These are phyloP conservation scores for Lecanicillium sp. DNA, from an alignment of 2,329 filamentous ascomycete genomes.

Conservation along the genomic window DNA sequence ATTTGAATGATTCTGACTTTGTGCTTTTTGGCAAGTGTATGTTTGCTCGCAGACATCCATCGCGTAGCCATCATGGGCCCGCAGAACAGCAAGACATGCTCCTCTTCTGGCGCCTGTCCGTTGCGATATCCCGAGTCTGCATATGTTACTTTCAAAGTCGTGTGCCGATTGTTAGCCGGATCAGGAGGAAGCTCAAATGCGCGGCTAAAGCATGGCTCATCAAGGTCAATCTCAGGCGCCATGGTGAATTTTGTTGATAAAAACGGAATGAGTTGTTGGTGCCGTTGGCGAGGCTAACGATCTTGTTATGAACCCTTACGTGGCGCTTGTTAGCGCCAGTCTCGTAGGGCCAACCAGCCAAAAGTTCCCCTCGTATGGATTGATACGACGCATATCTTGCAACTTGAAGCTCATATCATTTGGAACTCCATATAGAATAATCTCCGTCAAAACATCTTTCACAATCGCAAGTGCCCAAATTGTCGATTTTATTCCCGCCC, in stretches of 20 bases:
- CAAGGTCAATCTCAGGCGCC: conserved; percentile 7
- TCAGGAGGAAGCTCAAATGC: conserved; percentile 13
- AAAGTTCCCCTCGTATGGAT: too few relatives aligned
- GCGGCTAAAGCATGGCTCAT: conserved; percentile 15
- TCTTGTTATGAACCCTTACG: too few relatives aligned
- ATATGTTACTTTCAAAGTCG: conserved; percentile 14
- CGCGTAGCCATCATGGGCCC: conserved; percentile 20
- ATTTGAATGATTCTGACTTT: conserved; percentile 22
- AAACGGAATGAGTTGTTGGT: too few relatives aligned
- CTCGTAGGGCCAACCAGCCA: too few relatives aligned
- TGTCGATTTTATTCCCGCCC: too few relatives aligned
- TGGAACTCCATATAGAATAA: too few relatives aligned
- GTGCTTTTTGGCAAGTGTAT: conserved; percentile 21
- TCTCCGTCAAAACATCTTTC: too few relatives aligned
- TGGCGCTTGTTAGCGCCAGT: too few relatives aligned
- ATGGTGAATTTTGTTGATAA: neutral
- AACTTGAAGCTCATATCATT: too few relatives aligned
- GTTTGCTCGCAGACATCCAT: conserved; percentile 21
- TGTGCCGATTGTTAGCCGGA: conserved; percentile 8
- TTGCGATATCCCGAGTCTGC: conserved; percentile 24
- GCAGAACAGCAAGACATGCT: conserved; percentile 21
- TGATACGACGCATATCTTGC: too few relatives aligned
- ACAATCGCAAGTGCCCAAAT: too few relatives aligned
- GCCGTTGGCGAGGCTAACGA: too few relatives aligned
- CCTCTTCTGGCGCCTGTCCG: conserved; percentile 14